These are phyloP conservation scores for Magnaporthiopsis incrustans DNA, from an alignment of 2,329 filamentous ascomycete species.

Conservation along the genomic window DNA sequence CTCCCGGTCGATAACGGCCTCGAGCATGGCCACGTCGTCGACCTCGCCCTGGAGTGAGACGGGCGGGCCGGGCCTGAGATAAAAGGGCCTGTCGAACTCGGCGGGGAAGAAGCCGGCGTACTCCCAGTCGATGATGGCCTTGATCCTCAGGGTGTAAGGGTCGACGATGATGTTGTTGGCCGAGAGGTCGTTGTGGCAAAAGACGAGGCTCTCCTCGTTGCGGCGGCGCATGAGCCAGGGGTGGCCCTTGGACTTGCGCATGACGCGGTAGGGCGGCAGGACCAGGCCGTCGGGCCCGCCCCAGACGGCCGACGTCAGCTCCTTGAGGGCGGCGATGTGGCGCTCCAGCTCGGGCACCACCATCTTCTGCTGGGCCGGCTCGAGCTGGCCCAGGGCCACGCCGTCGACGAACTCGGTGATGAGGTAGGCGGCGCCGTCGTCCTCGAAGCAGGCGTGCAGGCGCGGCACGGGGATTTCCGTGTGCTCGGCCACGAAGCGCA, in stretches of 20 bases:
- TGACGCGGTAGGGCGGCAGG: constrained; percentile 22
- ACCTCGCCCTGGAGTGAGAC: constrained; percentile 19
- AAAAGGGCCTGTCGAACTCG: constrained; percentile 20
- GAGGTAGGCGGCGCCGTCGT: constrained; percentile 22
- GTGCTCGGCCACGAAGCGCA: constrained; percentile 17
- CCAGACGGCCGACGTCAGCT: constrained; percentile 18
- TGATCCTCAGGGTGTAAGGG: constrained; percentile 17
- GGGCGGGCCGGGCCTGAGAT: constrained; percentile 16
- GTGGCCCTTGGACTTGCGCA: constrained; percentile 16
- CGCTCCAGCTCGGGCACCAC: constrained; percentile 20
- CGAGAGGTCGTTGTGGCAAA: constrained; percentile 20
- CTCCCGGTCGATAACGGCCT: constrained; percentile 1
- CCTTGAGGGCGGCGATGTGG: constrained; percentile 18
- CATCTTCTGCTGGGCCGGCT: constrained; percentile 16
- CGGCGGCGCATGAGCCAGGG: constrained; percentile 16
- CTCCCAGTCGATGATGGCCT: constrained; percentile 21
- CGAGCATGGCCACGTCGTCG: constrained; percentile 13
- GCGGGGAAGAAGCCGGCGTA: constrained; percentile 19
- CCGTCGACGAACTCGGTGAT: constrained; percentile 23
- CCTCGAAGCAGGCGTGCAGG: constrained; percentile 20
- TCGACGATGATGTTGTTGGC: constrained; percentile 19
- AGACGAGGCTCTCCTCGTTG: constrained; percentile 15
- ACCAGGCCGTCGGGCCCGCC: constrained; percentile 21
- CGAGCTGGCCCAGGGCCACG: constrained; percentile 20
- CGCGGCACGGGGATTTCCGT: constrained; percentile 22